Conservation (phyloP, 305 asterid species). For the Fraxinus velutina region DNA sequence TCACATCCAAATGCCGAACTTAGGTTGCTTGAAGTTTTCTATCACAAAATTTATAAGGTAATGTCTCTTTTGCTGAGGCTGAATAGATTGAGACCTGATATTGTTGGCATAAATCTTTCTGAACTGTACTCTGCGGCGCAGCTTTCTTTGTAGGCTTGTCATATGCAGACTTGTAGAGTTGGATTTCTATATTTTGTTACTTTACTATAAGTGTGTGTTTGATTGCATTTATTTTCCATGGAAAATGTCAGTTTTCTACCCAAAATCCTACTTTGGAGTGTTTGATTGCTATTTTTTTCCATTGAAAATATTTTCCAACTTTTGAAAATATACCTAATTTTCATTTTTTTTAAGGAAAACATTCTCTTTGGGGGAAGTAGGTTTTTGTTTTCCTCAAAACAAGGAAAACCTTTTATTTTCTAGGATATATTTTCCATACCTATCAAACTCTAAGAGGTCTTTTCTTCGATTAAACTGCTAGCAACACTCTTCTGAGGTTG, state of each 20-base stretch:
- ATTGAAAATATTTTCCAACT: too few species aligned
- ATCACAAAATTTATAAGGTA: constrained; percentile 66
- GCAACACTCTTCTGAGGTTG: neutral
- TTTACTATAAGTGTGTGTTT: neutral
- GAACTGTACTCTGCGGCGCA: neutral
- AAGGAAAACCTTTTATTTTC: too few species aligned
- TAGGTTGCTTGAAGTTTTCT: constrained; percentile 57
- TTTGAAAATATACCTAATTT: too few species aligned
- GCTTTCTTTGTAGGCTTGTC: neutral
- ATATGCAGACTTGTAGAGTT: neutral
- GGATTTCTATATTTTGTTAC: neutral
- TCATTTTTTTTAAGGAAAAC: too few species aligned
- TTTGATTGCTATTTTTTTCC: too few species aligned
- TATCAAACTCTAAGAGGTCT: too few species aligned
- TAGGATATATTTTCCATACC: too few species aligned
- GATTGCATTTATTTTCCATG: too few species aligned
- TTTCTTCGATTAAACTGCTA: neutral
- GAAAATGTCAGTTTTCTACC: too few species aligned
- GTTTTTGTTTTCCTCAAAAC: too few species aligned
- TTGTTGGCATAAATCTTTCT: neutral
- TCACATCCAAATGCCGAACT: constrained; percentile 57
- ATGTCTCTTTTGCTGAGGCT: constrained; percentile 21
- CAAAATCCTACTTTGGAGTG: too few species aligned
- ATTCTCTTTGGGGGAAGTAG: too few species aligned
- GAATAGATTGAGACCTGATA: constrained; percentile 8